Evolutionary conservation across 495 filamentous ascomycete species (phyloP), one percentile per base, ranked within the genome.

Genomic region (Astrothelium macrocarpum): DNA sequence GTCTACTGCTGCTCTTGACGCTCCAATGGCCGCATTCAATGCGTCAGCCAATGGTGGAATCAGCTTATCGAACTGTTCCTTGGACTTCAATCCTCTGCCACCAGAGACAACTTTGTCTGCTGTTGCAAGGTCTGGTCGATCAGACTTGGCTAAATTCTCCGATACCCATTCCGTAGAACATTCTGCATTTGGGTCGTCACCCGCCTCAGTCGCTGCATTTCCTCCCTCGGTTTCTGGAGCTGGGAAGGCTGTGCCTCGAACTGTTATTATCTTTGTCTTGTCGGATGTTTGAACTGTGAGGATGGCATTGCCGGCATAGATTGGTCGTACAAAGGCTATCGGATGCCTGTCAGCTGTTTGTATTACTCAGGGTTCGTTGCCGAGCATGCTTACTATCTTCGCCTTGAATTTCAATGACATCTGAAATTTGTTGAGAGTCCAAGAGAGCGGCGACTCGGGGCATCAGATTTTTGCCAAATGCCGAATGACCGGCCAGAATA

Each of bases 251-350:
- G 94, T 97, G 58, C 91, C 91, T 68, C 94, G 86, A 62, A 97
- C 87, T 34, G 94, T 98, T 68, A 97, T 82, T 45, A 96, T 74
- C 77, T 97, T 98, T 75, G 90, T 85, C 2, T 79, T 70, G 71
- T 98, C 95, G 62, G 82, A 82, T 7, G 90, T 95, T 74, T 97
- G 89, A 32, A 97, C 91, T n/a, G 95, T 98, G 16, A 95, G 85
- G 69, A 98, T 94, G 59, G 91, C 95, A 73, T 98, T 98, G 46
- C 94, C 94, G 60, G 94, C 94, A 71, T 98, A 98, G 71, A 98
- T 96, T 49, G 95, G 92, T 34, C 94, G 90, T 46, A 97, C 89
- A 72, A 97, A 98, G 25, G 90, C 83, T 86, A 64, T 25, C 32
- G 61, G 63, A 32, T 12, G 25, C 26, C 36, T 56, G 23, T 20